Base-by-base conservation (phyloP, 371 early-diverging fungal species). In the Mucor velutinosus region DNA sequence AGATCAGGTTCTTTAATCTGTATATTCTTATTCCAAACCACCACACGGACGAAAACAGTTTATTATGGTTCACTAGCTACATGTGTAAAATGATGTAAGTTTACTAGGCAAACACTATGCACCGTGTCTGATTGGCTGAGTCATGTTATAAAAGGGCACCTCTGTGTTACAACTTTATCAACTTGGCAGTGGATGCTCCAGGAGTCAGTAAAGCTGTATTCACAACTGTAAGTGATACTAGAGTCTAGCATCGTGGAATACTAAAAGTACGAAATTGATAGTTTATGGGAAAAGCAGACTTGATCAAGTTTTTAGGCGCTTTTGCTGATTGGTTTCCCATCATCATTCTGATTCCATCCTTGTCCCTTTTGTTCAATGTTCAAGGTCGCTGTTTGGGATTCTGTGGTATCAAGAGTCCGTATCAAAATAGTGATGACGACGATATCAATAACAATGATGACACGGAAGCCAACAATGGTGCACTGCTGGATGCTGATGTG, bases 81-180 rank as follows among this genome's bases (percentile, higher is more conserved):
- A 86, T 97, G 62, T 96, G 95, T 78, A 87, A 93, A 32, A 83
- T 93, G 73, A 92, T 89, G 85, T 87, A 79, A 71, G 84, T 53
- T 21, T 4, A 25, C 7, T 4, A 33, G 37, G 12, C 37, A 3
- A 35, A 12, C 1, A 12, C 10, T 62, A 29, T 23, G 21, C 23
- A 55, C 0, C 11, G 8, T 53, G 23, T 53, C 21, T 43, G 3
- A 21, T 21, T 23, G 30, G 25, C 15, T 29, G 53, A 19, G 55
- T 35, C 25, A n/a, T 47, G 2, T 5, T 47, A 1, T 5, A 39
- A 33, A 59, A 88, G 88, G 73, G 94, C 95, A 15, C 97, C 98
- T 4, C 84, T 97, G 58, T 95, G 95, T 69, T 97, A 97, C 81
- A 97, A 97, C 74, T 97, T 93, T 68, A 84, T 97, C 55, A 94